phyloP scores from a whole-genome alignment of 495 filamentous ascomycete genomes.

The Xylaria intraflava region DNA sequence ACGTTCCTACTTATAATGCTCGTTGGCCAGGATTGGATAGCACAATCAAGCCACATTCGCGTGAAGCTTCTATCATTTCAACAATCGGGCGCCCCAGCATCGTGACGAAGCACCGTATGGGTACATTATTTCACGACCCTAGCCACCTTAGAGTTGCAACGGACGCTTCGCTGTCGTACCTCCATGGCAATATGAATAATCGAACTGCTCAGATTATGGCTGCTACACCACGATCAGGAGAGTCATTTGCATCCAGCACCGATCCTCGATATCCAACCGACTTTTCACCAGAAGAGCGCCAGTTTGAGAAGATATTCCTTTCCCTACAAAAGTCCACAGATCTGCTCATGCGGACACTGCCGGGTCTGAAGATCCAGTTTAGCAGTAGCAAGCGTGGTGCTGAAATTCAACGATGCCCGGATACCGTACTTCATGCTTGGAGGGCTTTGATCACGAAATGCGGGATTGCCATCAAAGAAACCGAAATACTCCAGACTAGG shows the following conservation, averaged over 20 bases:
- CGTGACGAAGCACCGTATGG: constrained; percentile 51
- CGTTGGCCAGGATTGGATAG: constrained; percentile 28
- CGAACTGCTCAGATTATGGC: constrained; percentile 46
- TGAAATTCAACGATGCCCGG: constrained; percentile 33
- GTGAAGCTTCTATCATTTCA: constrained; percentile 54
- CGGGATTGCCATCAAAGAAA: constrained; percentile 55
- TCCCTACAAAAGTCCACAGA: constrained; percentile 62
- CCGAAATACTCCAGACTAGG: constrained; percentile 59
- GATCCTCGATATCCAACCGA: constrained; percentile 39
- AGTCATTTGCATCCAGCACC: constrained; percentile 60
- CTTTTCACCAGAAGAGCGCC: constrained; percentile 67
- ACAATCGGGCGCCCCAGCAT: constrained; percentile 49
- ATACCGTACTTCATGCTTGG: constrained; percentile 59
- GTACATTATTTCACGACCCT: constrained; percentile 56
- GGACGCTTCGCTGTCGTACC: constrained; percentile 36
- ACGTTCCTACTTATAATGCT: constrained; percentile 14
- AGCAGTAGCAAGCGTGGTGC: constrained; percentile 39
- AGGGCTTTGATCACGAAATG: constrained; percentile 60
- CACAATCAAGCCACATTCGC: constrained; percentile 37
- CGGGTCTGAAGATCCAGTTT: constrained; percentile 58
- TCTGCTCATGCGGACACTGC: constrained; percentile 58
- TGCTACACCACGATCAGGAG: constrained; percentile 67
- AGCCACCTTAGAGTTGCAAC: constrained; percentile 48
- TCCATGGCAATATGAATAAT: constrained; percentile 37
- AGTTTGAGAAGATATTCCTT: constrained; percentile 74